Percentiles rank a stretch among this genome's conserved stretches.
Evolutionary conservation across 805 yeast genomes (phyloP).

Genomic region (Starmerella vitae): DNA sequence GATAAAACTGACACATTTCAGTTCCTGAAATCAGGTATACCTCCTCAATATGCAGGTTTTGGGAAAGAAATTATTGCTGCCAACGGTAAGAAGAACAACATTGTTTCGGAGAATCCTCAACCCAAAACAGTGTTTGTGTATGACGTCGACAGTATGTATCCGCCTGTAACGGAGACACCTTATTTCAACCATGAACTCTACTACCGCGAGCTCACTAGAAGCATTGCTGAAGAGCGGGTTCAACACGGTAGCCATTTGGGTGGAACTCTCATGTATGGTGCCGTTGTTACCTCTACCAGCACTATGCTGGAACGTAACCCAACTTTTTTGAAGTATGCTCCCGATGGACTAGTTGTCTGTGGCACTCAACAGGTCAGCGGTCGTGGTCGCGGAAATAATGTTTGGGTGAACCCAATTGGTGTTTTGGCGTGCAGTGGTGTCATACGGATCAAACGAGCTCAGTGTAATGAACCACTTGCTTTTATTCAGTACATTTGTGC

Average conservation of each 20-base stretch:
- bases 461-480: slow-evolving; percentile 47
- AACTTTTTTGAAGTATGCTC: slow-evolving; percentile 41
- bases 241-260: slow-evolving; percentile 35
- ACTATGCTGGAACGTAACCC: slow-evolving; percentile 64
- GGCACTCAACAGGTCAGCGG: slow-evolving; percentile 85
- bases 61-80: neutral
- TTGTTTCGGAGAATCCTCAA: neutral
- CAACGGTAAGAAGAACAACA: neutral
- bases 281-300: slow-evolving; percentile 80
- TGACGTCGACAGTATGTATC: slow-evolving; percentile 29
- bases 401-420: slow-evolving; percentile 91
- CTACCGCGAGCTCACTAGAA: slow-evolving; percentile 33
- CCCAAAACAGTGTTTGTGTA: slow-evolving; percentile 43
- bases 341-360: slow-evolving; percentile 52
- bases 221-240: slow-evolving; percentile 12
- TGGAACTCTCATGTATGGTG: slow-evolving; percentile 56
- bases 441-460: slow-evolving; percentile 40
- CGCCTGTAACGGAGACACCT: slow-evolving; percentile 48
- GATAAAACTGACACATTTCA: slow-evolving; percentile 47
- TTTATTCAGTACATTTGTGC: slow-evolving; percentile 78
- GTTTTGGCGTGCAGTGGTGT: slow-evolving; percentile 72
- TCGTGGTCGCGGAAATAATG: slow-evolving; percentile 86
- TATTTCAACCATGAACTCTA: slow-evolving; percentile 54
- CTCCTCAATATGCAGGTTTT: neutral
- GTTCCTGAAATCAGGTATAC: slow-evolving; percentile 18